Base-by-base conservation (phyloP, 306 rosid genomes). In the Prunus mongolica region DNA sequence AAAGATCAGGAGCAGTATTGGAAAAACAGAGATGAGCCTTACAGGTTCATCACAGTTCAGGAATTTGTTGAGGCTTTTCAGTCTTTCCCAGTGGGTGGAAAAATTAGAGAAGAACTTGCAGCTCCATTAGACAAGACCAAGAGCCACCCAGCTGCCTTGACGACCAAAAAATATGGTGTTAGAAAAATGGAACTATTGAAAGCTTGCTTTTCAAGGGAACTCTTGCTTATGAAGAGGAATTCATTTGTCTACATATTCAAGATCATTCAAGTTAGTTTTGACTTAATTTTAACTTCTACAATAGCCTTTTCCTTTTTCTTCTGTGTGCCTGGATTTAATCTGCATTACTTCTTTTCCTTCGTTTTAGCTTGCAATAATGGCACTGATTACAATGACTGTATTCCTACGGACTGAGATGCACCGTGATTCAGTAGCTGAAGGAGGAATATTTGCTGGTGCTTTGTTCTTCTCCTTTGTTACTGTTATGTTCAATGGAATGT, bases 211-310 rank as follows among this genome's bases (percentile, higher is more conserved):
- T 79, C 84, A 62, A 88, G 87, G 82, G 89, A 88, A 60, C 85
- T 66, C 66, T 84, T 89, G 79, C 89, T 89, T 20, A 89, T 89
- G 89, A 89, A 82, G 77, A 87, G 93, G 70, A 85, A 88, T 67
- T 85, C 89, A 32, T 83, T 88, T 77, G 66, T 76, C 44, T 71
- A 88, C 45, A 1, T 83, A 51, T 85, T 81, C 86, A 72, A 81
- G 67, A 68, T 83, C 69, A 69, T 28, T 77, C 89, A 81, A 69
- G 89, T 87, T 72, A 41, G 89, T 81, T 85, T 54, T 34, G 54
- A 49, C 64, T 75, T 8, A 1, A 25, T 3, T 49, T 49, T 41
- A 25, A 15, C 27, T 15, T 51, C 44, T 25, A 62, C 20, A 18
- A 19, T 41, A 34, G 20, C 20, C 25, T 38, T 38, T 4, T 34